Evolutionary conservation across 805 yeast species (phyloP).

Genomic region (Sporopachydermia lactativora): DNA sequence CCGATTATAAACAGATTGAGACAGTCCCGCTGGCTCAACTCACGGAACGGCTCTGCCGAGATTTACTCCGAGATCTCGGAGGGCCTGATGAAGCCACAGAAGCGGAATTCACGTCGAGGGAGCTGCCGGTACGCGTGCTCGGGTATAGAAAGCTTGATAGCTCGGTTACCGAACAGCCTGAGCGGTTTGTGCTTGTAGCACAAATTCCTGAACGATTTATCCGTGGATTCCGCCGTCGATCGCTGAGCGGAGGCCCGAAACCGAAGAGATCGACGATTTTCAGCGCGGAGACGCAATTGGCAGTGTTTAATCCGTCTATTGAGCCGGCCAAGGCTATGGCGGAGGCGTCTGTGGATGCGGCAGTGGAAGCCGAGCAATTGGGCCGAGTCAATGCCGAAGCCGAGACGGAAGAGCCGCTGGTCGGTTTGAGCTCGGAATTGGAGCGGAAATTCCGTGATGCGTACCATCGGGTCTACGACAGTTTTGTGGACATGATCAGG

Average conservation of each 20-base stretch:
- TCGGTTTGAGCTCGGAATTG: background rate
- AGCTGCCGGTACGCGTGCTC: too few species aligned
- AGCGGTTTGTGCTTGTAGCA: background rate
- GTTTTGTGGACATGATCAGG: background rate
- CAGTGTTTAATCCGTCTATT: background rate
- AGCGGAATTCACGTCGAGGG: too few species aligned
- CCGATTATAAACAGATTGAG: background rate
- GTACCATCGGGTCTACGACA: background rate
- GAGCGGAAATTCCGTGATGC: background rate
- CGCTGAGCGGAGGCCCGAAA: background rate
- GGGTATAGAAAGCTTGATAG: too few species aligned
- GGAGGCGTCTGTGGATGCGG: background rate
- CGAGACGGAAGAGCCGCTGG: too few species aligned
- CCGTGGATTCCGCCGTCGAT: background rate
- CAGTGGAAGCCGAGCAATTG: background rate
- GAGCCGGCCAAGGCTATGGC: slow-evolving; percentile 1
- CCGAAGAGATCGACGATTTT: too few species aligned
- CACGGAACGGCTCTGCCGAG: background rate
- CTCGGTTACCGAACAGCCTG: too few species aligned
- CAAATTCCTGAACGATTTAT: background rate
- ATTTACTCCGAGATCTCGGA: too few species aligned
- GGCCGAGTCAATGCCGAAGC: background rate
- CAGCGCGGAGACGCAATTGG: background rate
- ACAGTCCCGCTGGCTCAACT: background rate
- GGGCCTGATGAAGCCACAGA: too few species aligned